These are phyloP conservation scores for Begonia loranthoides DNA, from an alignment of 306 rosid genomes.

Conservation along the genomic window DNA sequence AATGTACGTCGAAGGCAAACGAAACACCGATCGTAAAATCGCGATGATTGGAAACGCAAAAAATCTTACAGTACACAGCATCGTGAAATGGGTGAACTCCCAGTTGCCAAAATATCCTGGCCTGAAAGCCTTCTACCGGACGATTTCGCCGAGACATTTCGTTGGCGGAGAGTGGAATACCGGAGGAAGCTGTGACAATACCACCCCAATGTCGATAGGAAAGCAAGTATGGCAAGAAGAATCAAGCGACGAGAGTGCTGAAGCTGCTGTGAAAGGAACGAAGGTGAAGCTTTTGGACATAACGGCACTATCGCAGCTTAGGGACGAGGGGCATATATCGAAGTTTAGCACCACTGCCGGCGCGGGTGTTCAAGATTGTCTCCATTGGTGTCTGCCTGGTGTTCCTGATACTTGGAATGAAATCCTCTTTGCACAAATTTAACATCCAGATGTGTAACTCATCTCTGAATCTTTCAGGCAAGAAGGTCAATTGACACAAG, in stretches of 20 bases:
- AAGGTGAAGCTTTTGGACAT: slow-evolving; percentile 61
- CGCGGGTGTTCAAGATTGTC: slow-evolving; percentile 49
- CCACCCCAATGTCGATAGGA: slow-evolving; percentile 46
- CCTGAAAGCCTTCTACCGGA: slow-evolving; percentile 76
- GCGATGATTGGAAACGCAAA: slow-evolving; percentile 38
- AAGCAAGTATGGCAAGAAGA: slow-evolving; percentile 44
- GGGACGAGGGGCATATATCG: slow-evolving; percentile 86
- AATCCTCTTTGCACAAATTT: slow-evolving; percentile 68
- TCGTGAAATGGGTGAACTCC: slow-evolving; percentile 60
- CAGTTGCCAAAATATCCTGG: slow-evolving; percentile 49
- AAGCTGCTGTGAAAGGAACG: slow-evolving; percentile 57
- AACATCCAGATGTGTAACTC: slow-evolving; percentile 4
- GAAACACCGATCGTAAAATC: slow-evolving; percentile 29
- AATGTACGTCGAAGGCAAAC: slow-evolving; percentile 59
- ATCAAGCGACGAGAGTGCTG: slow-evolving; percentile 63
- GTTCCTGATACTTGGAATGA: slow-evolving; percentile 93
- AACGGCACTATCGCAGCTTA: slow-evolving; percentile 63
- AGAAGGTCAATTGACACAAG: too few species aligned
- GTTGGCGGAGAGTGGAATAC: slow-evolving; percentile 81
- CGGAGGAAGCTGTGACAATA: slow-evolving; percentile 69
- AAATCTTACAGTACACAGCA: slow-evolving; percentile 46
- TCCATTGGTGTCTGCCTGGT: slow-evolving; percentile 95
- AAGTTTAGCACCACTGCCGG: slow-evolving; percentile 42
- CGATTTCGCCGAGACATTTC: slow-evolving; percentile 81
- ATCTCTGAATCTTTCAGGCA: too few species aligned